Evolutionary conservation across 345 rosid genomes (phyloP), one percentile per base, ranked within the genome.

Genomic region (Eucalyptus brandiana): DNA sequence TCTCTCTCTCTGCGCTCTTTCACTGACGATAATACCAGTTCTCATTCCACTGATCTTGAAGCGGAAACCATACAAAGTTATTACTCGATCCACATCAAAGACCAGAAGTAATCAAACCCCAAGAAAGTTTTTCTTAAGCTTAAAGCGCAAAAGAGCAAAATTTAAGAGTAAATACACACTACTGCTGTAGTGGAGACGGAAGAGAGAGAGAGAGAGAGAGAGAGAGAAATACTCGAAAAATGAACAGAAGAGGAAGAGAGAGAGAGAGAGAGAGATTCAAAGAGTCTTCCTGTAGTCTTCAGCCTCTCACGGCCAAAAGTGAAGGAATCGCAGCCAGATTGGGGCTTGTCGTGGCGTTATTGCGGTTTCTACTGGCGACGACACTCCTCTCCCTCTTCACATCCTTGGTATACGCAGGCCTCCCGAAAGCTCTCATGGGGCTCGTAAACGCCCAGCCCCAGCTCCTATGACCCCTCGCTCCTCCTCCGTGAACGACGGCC

Each of bases 401-500:
- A 23, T 93, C 92, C 86, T 92, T 93, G 9, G 93, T 53, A 88
- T 37, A 21, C 17, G 91, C 90, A 65, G 93, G 93, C 87, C 92
- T 94, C 88, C 89, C 91, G 69, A 98, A 96, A 54, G 98, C 99
- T 94, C 99, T 97, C 98, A 97, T 96, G 6, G 99, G 99, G 76
- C 98, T 96, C 9, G 99, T 96, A 86, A 98, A 96, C 17, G 99
- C 96, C 99, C 99, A 96, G 17, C 95, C 94, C 99, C 99, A 96
- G 90, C 96, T 94, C 87, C 93, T 94, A n/a, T 88, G 91, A 90
- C 94, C 92, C 89, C 93, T 94, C 88, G 90, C 89, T 13, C 85
- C 83, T 37, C 83, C 85, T 11, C 85, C 85, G 47, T 76, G 85
- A 76, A 76, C 85, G 85, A 13, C 47, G 15, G 83, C 83, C 83